These are phyloP conservation scores for Cercospora canescens DNA, from an alignment of 2,329 filamentous ascomycete species.

Conservation along the genomic window DNA sequence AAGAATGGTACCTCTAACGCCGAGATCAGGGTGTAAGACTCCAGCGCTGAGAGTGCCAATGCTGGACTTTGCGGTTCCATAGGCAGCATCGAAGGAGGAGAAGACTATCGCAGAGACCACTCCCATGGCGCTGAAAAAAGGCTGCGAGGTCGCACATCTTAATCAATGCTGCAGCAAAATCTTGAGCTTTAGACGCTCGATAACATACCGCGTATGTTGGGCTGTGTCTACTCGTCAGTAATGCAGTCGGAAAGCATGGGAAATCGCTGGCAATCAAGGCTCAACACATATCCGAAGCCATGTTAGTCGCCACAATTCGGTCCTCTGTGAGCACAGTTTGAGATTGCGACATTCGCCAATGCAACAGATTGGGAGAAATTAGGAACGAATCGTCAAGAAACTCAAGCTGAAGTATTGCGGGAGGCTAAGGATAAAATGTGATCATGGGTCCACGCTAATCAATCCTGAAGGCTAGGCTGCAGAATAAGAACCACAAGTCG, in stretches of 20 bases:
- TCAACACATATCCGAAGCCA: slow-evolving; percentile 9
- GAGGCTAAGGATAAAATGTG: not conserved
- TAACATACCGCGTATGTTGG: not conserved
- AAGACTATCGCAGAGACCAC: slow-evolving; percentile 22
- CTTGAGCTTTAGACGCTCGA: not conserved
- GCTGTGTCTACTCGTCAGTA: not conserved
- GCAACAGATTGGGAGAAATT: not conserved
- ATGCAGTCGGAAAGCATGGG: not conserved
- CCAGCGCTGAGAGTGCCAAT: slow-evolving; percentile 17
- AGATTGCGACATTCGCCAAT: not conserved
- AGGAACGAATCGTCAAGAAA: not conserved
- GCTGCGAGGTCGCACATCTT: not conserved
- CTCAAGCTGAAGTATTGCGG: not conserved
- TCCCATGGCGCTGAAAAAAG: slow-evolving; percentile 24
- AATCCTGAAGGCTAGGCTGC: not conserved
- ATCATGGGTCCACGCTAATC: not conserved
- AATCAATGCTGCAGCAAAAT: not conserved
- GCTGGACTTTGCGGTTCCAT: slow-evolving; percentile 22
- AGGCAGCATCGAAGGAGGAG: slow-evolving; percentile 20
- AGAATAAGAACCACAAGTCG: not conserved
- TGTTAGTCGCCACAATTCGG: not conserved
- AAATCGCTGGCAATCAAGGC: not conserved
- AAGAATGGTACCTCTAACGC: slow-evolving; percentile 2
- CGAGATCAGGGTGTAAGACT: slow-evolving; percentile 18
- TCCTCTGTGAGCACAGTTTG: not conserved